These are phyloP conservation scores for Fusarium tjaetaba DNA, from an alignment of 2,329 filamentous ascomycete genomes.

Conservation along the genomic window DNA sequence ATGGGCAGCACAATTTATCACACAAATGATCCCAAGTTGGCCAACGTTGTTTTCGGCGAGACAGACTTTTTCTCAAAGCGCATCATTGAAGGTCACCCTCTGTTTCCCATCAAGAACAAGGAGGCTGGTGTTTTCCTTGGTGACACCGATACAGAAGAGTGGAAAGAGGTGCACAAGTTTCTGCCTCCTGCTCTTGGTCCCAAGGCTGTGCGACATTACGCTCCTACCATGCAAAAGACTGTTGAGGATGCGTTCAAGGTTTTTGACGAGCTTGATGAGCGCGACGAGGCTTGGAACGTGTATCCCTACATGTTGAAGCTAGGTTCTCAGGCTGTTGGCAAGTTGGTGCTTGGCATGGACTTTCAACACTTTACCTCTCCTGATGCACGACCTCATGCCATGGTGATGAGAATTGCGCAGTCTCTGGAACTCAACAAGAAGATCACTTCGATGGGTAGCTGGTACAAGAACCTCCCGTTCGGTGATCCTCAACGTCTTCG, in stretches of 20 bases:
- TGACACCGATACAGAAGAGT: slow-evolving; percentile 62
- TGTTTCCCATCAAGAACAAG: slow-evolving; percentile 54
- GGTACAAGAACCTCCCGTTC: slow-evolving; percentile 67
- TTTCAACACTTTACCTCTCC: slow-evolving; percentile 55
- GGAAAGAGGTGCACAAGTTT: slow-evolving; percentile 68
- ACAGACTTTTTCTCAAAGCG: slow-evolving; percentile 64
- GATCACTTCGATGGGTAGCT: slow-evolving; percentile 62
- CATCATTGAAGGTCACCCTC: slow-evolving; percentile 61
- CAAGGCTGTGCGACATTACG: slow-evolving; percentile 69
- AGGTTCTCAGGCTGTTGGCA: slow-evolving; percentile 56
- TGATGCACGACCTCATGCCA: slow-evolving; percentile 60
- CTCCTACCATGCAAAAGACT: slow-evolving; percentile 66
- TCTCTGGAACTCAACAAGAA: slow-evolving; percentile 67
- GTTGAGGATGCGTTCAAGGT: slow-evolving; percentile 61
- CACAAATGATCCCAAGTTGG: slow-evolving; percentile 60
- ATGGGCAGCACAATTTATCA: slow-evolving; percentile 61
- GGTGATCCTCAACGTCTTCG: slow-evolving; percentile 61
- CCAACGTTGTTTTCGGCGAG: slow-evolving; percentile 59
- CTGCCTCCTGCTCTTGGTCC: slow-evolving; percentile 67
- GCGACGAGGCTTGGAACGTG: slow-evolving; percentile 58
- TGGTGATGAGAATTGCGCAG: slow-evolving; percentile 62
- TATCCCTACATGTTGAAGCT: slow-evolving; percentile 63
- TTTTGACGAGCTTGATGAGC: slow-evolving; percentile 61
- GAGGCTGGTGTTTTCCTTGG: slow-evolving; percentile 57
- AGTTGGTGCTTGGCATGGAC: slow-evolving; percentile 57